phyloP scores from a whole-genome alignment of 2,329 filamentous ascomycete species.

The Apiospora sp. region DNA sequence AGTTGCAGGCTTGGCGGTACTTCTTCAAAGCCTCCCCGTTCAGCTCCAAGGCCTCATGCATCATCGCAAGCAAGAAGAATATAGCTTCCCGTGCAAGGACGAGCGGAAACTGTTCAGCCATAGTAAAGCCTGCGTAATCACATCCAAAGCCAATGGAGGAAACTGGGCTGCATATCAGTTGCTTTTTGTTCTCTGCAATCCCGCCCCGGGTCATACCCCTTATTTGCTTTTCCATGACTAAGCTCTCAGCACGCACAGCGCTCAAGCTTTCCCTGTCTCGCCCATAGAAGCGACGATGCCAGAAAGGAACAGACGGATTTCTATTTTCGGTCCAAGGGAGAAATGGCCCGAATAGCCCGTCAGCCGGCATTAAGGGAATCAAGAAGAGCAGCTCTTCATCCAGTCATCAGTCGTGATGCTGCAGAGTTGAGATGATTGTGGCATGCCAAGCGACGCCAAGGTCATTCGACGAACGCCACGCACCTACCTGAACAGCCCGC shows the following conservation, averaged over 20 bases:
- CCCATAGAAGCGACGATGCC: neutral
- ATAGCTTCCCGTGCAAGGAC: neutral
- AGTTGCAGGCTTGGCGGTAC: neutral
- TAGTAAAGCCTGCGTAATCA: neutral
- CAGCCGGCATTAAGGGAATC: slow-evolving; percentile 3
- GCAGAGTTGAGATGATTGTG: slow-evolving; percentile 11
- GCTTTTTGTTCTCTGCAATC: neutral
- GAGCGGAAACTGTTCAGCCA: neutral
- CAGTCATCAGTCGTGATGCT: neutral
- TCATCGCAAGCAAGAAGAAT: neutral
- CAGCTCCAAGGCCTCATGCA: neutral
- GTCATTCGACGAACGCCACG: slow-evolving; percentile 2
- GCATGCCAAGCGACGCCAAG: slow-evolving; percentile 21
- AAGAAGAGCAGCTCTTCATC: neutral
- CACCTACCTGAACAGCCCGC: slow-evolving; percentile 14
- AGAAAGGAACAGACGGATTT: neutral
- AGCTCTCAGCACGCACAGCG: neutral
- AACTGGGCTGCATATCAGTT: neutral
- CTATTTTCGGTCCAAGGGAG: slow-evolving; percentile 19
- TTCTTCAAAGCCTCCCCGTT: neutral
- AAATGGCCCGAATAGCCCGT: slow-evolving; percentile 21
- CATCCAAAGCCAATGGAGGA: neutral
- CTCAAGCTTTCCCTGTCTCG: neutral
- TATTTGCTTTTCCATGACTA: neutral
- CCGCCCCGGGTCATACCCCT: neutral